Percentiles rank a stretch among this genome's conserved stretches.
These are phyloP conservation scores for Magnaporthiopsis incrustans DNA, from an alignment of 2,329 filamentous ascomycete species.

Conservation along the genomic window DNA sequence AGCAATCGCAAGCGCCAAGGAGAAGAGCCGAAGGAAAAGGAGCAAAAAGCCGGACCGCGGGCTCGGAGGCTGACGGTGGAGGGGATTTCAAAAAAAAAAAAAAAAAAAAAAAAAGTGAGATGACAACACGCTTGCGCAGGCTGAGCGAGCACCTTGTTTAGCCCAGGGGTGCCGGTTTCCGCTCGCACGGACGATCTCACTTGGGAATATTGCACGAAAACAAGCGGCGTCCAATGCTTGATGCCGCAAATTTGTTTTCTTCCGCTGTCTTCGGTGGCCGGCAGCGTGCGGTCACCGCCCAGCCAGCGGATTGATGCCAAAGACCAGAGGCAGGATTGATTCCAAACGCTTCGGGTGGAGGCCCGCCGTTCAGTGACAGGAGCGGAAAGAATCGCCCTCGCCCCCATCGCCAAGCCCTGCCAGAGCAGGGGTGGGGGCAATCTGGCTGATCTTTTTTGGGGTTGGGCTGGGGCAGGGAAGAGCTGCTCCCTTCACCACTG, in stretches of 20 bases:
- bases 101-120: no score
- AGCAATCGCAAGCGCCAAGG: background rate
- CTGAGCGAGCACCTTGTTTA: background rate
- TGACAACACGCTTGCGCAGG: no score
- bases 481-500: background rate
- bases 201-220: background rate
- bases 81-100: no score
- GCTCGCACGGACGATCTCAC: background rate
- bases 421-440: background rate
- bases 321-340: background rate
- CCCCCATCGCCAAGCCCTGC: background rate
- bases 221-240: background rate
- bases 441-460: background rate
- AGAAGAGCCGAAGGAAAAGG: background rate
- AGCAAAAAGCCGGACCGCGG: background rate
- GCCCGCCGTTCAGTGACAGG: background rate
- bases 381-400: background rate
- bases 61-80: background rate
- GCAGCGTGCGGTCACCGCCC: no score
- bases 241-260: background rate
- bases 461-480: background rate
- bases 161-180: background rate
- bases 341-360: background rate
- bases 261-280: background rate
- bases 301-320: background rate